Evolutionary conservation across 768 basidiomycete species (phyloP).

Genomic region (Podaxis sp.): DNA sequence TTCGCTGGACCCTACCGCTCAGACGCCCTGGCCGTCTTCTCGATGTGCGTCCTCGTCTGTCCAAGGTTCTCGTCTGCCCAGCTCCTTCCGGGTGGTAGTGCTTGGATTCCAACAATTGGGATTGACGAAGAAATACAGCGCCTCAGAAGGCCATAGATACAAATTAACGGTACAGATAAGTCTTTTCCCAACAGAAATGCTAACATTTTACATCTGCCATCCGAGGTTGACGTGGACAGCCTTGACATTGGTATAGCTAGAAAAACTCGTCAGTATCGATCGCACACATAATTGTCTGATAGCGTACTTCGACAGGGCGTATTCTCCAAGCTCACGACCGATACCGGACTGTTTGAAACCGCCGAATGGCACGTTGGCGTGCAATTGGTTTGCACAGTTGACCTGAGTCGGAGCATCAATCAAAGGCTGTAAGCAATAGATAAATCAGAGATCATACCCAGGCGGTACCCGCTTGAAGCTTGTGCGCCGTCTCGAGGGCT

Average conservation of each 20-base stretch:
- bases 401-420: conserved; percentile 27
- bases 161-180: background rate
- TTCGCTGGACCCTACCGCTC: too few species aligned
- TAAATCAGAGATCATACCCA: conserved; percentile 44
- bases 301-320: conserved; percentile 62
- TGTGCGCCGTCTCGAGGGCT: conserved; percentile 71
- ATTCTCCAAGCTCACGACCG: conserved; percentile 79
- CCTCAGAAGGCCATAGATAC: background rate
- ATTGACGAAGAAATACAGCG: too few species aligned
- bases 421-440: background rate
- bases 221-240: conserved; percentile 67
- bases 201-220: conserved; percentile 24
- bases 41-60: too few species aligned
- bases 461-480: conserved; percentile 77
- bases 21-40: too few species aligned
- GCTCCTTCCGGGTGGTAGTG: too few species aligned
- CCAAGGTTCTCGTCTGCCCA: too few species aligned
- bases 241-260: conserved; percentile 67
- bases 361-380: conserved; percentile 72
- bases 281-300: background rate
- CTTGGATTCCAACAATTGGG: too few species aligned
- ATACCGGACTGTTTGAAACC: conserved; percentile 86
- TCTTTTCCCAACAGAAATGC: background rate
- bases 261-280: conserved; percentile 8
- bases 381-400: conserved; percentile 50